Evolutionary conservation across 2,329 filamentous ascomycete genomes (phyloP), one percentile per base, ranked within the genome.

Genomic region (Penicillium sp.): DNA sequence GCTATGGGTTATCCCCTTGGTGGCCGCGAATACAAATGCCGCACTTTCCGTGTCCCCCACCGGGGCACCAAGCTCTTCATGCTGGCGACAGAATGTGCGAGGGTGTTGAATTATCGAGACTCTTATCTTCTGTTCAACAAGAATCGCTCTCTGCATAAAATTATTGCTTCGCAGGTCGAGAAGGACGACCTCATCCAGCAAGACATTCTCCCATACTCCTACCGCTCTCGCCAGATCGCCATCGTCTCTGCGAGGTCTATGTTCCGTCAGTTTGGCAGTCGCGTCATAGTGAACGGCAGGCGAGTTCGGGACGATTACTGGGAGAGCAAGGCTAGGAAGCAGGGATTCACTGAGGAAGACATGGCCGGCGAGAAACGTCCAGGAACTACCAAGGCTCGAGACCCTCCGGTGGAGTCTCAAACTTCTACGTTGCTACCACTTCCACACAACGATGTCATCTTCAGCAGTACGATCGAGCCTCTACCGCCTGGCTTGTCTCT

Each of bases 101-200:
- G 95, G 66, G 92, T 97, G 4, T 82, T 98, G 22, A 91, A 92
- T 49, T 99, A 99, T 75, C 86, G 95, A 62, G 95, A 99, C 76
- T 97, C 93, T n/a, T 99, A 99, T 75, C 83, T 99, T 38, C 82
- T 99, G 15, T 99, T 99, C 82, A 98, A 98, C 84, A 97, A 98
- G 81, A 98, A 99, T 76, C 85, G 94, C 66, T 98, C 95, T 2
- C 82, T 99, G 8, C 96, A 86, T 83, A 99, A 99, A 79, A 99
- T 99, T 72, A 99, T 99, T 70, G 94, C 94, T 58, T 96, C 90
- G 63, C 94, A 98, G 75, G 83, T 89, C 31, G 95, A 99, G 75
- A 99, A 99, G 82, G 95, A 99, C 75, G 92, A 98, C 71, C 83
- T 99, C 15, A 96, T 99, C 51, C 84, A 88, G 64, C 93, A 98